Base-by-base conservation (phyloP, 106 monocot genomes). In the Phalaenopsis aphrodite region DNA sequence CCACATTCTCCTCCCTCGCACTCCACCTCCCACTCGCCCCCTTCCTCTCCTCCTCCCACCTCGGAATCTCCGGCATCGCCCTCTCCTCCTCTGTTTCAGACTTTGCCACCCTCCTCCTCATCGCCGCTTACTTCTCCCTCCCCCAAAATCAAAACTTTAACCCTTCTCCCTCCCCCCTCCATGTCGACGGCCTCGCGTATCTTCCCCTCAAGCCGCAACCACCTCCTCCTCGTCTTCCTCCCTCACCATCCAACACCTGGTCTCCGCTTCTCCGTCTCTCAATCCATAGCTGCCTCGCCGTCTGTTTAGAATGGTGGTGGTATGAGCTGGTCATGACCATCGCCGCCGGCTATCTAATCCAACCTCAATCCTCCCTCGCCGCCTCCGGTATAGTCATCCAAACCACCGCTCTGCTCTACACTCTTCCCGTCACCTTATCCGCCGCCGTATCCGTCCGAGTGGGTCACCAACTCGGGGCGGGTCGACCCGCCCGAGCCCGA, bases 301-400 rank as follows among this genome's bases (percentile, higher is more conserved):
- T 90, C 47, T 87, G 87, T 67, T 57, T 90, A 0, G 87, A 87
- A 72, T 90, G 90, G 87, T 90, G 90, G 87, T 87, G 90, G 87
- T 89, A 84, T 82, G 85, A 90, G 47, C 85, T 85, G 81, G 58
- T 90, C 19, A 90, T 90, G 90, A 87, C 87, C 5, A 56, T 90
- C 10, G 81, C 81, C 75, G 85, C 90, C 43, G 90, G 90, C 15
- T 90, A 90, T 64, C 85, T 90, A 49, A 21, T 30, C 77, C 41
- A 82, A 19, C 87, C 90, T 1, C 81, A 45, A 8, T 85, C 84
- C 10, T 55, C 83, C 1, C 57, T 90, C 16, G 85, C 79, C 1
- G 64, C 85, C 19, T 75, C 90, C 15, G 90, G 87, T 5, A 87
- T 90, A 39, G 85, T 90, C 56, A 87, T 90, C 15, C 90, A 90